Evolutionary conservation across 768 basidiomycete species (phyloP).

Genomic region (Mycena latifolia): DNA sequence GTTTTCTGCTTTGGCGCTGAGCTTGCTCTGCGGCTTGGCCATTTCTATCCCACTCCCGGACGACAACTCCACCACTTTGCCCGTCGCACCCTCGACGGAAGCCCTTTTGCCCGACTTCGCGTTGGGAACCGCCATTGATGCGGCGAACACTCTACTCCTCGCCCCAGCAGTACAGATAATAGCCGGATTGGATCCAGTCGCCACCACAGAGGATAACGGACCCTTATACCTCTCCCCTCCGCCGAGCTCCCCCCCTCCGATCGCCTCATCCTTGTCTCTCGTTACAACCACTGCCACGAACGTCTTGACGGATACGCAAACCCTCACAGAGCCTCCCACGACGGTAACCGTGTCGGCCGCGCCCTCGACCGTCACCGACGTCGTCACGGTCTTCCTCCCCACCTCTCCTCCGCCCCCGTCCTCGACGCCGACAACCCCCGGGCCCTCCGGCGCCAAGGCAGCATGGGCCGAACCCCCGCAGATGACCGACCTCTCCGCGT

Average conservation of each 20-base stretch:
- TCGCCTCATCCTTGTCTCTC: neutral
- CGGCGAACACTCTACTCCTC: conserved; percentile 13
- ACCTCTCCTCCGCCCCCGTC: conserved; percentile 26
- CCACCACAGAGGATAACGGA: conserved; percentile 5
- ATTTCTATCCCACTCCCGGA: conserved; percentile 21
- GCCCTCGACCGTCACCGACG: conserved; percentile 42
- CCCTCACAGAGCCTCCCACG: conserved; percentile 16
- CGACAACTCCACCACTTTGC: conserved; percentile 11
- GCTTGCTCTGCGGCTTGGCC: conserved; percentile 20
- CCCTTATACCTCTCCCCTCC: conserved; percentile 4
- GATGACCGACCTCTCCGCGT: conserved; percentile 70
- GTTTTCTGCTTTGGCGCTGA: conserved; percentile 20
- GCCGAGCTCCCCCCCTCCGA: neutral
- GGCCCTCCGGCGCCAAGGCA: conserved; percentile 33
- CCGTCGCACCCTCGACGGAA: neutral
- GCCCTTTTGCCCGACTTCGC: neutral
- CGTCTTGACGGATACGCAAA: conserved; percentile 14
- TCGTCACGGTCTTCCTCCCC: conserved; percentile 40
- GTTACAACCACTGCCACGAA: conserved; percentile 21
- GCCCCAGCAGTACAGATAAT: conserved; percentile 14
- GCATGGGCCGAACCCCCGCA: conserved; percentile 65
- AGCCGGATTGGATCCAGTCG: neutral
- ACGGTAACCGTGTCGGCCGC: conserved; percentile 22
- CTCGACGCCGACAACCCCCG: conserved; percentile 23
- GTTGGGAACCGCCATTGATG: neutral